These are phyloP conservation scores for Colletotrichum siamense DNA, from an alignment of 2,329 filamentous ascomycete species.

Conservation along the genomic window DNA sequence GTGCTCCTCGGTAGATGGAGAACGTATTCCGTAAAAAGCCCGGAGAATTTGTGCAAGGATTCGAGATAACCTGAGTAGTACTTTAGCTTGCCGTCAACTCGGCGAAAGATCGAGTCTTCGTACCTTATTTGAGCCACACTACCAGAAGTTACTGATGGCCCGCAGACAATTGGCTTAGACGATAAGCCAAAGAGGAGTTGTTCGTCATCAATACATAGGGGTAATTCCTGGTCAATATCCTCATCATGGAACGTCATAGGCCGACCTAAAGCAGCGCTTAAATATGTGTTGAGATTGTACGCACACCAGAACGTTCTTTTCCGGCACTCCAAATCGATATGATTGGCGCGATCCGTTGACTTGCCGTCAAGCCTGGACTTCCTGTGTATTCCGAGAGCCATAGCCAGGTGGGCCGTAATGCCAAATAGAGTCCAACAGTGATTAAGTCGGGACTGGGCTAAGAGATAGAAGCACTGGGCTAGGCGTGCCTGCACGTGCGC, in stretches of 20 bases:
- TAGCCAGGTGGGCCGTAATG: constrained; percentile 40
- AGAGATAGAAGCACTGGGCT: constrained; percentile 46
- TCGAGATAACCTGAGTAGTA: constrained; percentile 30
- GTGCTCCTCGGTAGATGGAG: constrained; percentile 30
- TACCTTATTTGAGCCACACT: constrained; percentile 40
- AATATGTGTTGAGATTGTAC: constrained; percentile 68
- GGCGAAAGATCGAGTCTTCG: not conserved
- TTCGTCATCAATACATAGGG: constrained; percentile 56
- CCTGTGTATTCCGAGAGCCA: constrained; percentile 31
- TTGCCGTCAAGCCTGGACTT: not conserved
- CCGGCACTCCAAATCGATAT: constrained; percentile 41
- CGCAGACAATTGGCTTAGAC: not conserved
- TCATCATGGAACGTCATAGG: constrained; percentile 68
- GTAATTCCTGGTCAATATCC: constrained; percentile 67
- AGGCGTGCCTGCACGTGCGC: constrained; percentile 46
- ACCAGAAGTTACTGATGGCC: constrained; percentile 33
- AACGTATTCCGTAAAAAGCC: constrained; percentile 38
- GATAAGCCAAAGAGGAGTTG: constrained; percentile 27
- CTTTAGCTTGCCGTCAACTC: not conserved
- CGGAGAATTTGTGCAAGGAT: constrained; percentile 39
- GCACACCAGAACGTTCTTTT: constrained; percentile 65
- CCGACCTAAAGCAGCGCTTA: constrained; percentile 66
- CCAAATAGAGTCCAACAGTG: constrained; percentile 53
- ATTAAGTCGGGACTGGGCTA: constrained; percentile 49
- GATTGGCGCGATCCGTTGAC: constrained; percentile 4